phyloP scores from a whole-genome alignment of 306 rosid genomes.

The Oxytropis ochrocephala region DNA sequence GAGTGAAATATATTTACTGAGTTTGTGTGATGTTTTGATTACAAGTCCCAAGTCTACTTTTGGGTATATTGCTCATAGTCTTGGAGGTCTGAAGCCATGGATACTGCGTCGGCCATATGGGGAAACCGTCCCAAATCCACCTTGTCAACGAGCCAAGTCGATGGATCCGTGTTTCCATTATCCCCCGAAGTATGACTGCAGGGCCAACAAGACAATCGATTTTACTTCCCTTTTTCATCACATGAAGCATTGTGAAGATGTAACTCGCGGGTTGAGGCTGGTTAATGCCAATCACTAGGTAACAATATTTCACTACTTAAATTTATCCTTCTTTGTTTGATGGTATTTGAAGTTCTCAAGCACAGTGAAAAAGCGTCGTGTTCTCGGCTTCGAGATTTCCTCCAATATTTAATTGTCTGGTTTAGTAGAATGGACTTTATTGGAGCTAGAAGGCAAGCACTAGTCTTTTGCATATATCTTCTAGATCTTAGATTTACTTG shows the following conservation, averaged over 20 bases:
- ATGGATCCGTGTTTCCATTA: conserved; percentile 84
- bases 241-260: conserved; percentile 69
- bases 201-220: conserved; percentile 40
- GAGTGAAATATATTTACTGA: conserved; percentile 67
- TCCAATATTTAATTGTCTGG: too few species aligned
- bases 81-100: conserved; percentile 80
- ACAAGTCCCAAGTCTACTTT: conserved; percentile 79
- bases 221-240: conserved; percentile 47
- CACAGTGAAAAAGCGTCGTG: neutral
- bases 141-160: conserved; percentile 56
- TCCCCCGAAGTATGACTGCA: conserved; percentile 65
- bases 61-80: conserved; percentile 79
- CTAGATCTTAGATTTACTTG: too few species aligned
- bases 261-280: conserved; percentile 58
- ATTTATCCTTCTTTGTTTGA: neutral
- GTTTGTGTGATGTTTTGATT: conserved; percentile 61
- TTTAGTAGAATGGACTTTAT: too few species aligned
- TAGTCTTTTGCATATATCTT: too few species aligned
- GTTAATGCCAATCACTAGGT: conserved; percentile 13
- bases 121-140: conserved; percentile 47
- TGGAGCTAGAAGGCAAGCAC: too few species aligned
- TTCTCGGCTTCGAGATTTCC: neutral
- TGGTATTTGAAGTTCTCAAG: neutral
- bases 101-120: conserved; percentile 54
- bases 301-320: neutral